Percentiles rank a stretch among this genome's conserved stretches.
Conservation (phyloP, 805 yeast genomes). For the Metschnikowia vanudenii region DNA sequence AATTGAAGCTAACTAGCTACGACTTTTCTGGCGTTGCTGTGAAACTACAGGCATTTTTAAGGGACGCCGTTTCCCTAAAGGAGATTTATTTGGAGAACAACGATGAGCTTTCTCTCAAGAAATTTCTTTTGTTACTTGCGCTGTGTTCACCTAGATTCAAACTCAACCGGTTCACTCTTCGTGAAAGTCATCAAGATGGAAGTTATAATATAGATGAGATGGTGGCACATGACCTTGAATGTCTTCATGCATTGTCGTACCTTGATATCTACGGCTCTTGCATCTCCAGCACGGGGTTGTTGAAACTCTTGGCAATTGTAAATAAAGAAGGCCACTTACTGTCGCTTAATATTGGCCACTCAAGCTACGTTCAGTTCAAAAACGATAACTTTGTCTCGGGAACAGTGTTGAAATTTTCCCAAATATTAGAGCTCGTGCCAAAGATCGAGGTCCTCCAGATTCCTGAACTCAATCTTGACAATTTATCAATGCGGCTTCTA, state of each 20-base stretch:
- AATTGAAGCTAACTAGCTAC: slow-evolving; percentile 30
- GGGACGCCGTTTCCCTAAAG: background rate
- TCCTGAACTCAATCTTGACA: slow-evolving; percentile 38
- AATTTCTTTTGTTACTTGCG: slow-evolving; percentile 28
- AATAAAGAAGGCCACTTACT: slow-evolving; percentile 6
- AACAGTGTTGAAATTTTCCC: slow-evolving; percentile 11
- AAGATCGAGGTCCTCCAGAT: slow-evolving; percentile 24
- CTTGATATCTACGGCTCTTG: slow-evolving; percentile 30
- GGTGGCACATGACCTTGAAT: slow-evolving; percentile 22
- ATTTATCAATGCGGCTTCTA: slow-evolving; percentile 31
- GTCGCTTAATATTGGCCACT: slow-evolving; percentile 17
- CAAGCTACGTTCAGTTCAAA: slow-evolving; percentile 13
- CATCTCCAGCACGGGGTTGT: slow-evolving; percentile 13
- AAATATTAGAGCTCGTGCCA: slow-evolving; percentile 20
- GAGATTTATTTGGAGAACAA: slow-evolving; percentile 35
- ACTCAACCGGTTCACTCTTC: slow-evolving; percentile 27
- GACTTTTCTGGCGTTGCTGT: slow-evolving; percentile 27
- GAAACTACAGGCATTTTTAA: background rate
- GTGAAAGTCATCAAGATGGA: slow-evolving; percentile 27
- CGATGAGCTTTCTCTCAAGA: slow-evolving; percentile 25
- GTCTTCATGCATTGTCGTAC: slow-evolving; percentile 22
- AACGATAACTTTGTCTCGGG: slow-evolving; percentile 13
- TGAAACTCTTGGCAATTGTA: slow-evolving; percentile 12
- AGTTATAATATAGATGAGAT: slow-evolving; percentile 30
- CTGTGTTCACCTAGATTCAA: slow-evolving; percentile 29